Conservation (phyloP, 768 basidiomycete species). For the Mycena pura region DNA sequence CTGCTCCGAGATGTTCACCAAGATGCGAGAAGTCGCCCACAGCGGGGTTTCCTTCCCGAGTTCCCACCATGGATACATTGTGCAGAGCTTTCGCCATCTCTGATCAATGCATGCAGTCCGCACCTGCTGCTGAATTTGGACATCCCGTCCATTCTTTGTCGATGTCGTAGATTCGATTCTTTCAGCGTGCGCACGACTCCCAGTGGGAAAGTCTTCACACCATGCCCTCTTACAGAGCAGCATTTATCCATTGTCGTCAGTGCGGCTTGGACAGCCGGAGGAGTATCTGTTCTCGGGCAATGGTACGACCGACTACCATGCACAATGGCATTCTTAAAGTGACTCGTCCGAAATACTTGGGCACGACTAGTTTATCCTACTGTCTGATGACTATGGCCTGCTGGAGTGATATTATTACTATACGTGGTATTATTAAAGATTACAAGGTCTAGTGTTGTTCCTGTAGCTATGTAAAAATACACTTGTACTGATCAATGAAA, state of each 20-base stretch:
- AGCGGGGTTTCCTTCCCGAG: neutral
- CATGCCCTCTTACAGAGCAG: slow-evolving; percentile 8
- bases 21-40: slow-evolving; percentile 12
- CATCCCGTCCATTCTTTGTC: slow-evolving; percentile 16
- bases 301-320: neutral
- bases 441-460: neutral
- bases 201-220: neutral
- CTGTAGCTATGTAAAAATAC: neutral
- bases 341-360: too few relatives aligned
- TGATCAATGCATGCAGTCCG: neutral
- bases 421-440: too few relatives aligned
- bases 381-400: too few relatives aligned
- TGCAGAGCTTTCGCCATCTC: neutral
- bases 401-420: too few relatives aligned
- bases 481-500: too few relatives aligned
- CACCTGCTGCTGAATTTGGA: neutral
- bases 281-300: slow-evolving; percentile 8
- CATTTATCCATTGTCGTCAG: slow-evolving; percentile 1
- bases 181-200: neutral
- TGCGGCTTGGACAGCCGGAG: slow-evolving; percentile 13
- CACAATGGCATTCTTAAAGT: too few relatives aligned
- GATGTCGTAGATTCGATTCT: slow-evolving; percentile 15
- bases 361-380: too few relatives aligned
- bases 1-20: slow-evolving; percentile 8
- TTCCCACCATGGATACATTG: slow-evolving; percentile 24